Percentiles rank a stretch among this genome's conserved stretches.
These are phyloP conservation scores for Fusarium mundagurra DNA, from an alignment of 2,329 filamentous ascomycete species.

Conservation along the genomic window DNA sequence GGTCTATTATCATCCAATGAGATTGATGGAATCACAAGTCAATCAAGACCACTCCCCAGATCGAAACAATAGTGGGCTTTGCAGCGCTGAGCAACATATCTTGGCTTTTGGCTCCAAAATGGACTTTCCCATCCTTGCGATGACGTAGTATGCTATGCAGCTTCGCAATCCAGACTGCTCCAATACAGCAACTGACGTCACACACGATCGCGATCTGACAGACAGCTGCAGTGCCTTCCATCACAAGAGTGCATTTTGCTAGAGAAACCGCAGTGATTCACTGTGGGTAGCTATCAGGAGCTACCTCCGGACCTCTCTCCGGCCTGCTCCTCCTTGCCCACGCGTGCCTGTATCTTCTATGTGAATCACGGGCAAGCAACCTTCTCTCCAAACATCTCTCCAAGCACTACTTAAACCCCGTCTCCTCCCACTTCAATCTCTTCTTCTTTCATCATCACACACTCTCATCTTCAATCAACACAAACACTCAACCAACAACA, in stretches of 20 bases:
- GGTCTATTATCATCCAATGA: conserved; percentile 23
- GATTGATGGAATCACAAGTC: not conserved
- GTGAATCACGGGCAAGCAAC: conserved; percentile 3
- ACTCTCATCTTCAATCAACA: conserved; percentile 23
- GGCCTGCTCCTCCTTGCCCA: not conserved
- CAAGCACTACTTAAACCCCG: conserved; percentile 37
- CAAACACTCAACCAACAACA: conserved; percentile 12
- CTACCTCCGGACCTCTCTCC: not conserved
- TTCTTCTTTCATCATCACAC: conserved; percentile 16
- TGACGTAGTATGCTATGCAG: conserved; percentile 23
- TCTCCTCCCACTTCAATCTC: conserved; percentile 4
- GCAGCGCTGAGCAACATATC: conserved; percentile 9
- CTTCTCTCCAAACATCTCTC: not conserved
- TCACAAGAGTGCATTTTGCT: conserved; percentile 10
- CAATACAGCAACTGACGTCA: conserved; percentile 28
- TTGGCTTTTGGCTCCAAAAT: conserved; percentile 23
- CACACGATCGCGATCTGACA: conserved; percentile 14
- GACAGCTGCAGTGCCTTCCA: not conserved
- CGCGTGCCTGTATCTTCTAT: conserved; percentile 15
- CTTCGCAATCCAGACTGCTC: not conserved
- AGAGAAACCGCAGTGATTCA: not conserved
- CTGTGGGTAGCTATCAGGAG: not conserved
- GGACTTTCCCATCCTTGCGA: conserved; percentile 8
- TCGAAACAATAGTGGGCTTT: conserved; percentile 16
- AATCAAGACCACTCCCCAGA: conserved; percentile 9